A percentile compares a stretch with the other conserved stretches of the same genome.
Conservation (phyloP, 1,284 basidiomycete species). For the Cryptococcus hybrid region DNA sequence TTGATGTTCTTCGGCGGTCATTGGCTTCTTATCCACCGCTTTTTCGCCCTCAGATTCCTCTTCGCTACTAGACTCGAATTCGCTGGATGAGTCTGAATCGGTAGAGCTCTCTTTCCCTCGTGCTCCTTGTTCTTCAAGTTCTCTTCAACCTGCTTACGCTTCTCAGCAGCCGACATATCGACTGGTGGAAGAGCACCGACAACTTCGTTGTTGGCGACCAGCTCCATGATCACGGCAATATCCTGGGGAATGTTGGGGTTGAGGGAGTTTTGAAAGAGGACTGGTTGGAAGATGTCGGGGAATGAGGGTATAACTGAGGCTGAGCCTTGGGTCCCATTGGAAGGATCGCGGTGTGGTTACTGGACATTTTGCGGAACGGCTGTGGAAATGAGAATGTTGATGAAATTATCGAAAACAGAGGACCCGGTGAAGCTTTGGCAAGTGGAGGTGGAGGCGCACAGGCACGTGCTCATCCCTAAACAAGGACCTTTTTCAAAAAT, state of each 20-base stretch:
- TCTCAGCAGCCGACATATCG: conserved; percentile 34
- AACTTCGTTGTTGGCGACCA: conserved; percentile 40
- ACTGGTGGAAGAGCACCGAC: conserved; percentile 37
- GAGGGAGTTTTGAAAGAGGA: conserved; percentile 19
- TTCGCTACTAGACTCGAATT: conserved; percentile 28
- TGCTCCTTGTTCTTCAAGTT: conserved; percentile 18
- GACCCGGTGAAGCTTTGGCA: not conserved
- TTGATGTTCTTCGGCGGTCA: conserved; percentile 26
- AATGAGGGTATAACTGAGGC: not conserved
- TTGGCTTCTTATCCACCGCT: conserved; percentile 9
- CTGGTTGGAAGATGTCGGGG: not conserved
- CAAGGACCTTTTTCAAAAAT: not conserved
- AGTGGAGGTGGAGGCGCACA: not conserved
- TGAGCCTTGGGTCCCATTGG: not conserved
- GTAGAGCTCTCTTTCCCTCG: not conserved
- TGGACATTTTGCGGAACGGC: not conserved
- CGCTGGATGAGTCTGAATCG: conserved; percentile 26
- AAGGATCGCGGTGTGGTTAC: not conserved
- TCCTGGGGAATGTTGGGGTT: conserved; percentile 37
- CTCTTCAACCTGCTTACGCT: conserved; percentile 33
- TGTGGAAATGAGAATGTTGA: not conserved
- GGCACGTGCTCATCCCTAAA: not conserved
- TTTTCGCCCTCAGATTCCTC: conserved; percentile 23
- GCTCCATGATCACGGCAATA: conserved; percentile 40
- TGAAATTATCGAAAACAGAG: not conserved